Conservation (phyloP, 371 early-diverging fungal genomes). For the Mucor circinelloides region DNA sequence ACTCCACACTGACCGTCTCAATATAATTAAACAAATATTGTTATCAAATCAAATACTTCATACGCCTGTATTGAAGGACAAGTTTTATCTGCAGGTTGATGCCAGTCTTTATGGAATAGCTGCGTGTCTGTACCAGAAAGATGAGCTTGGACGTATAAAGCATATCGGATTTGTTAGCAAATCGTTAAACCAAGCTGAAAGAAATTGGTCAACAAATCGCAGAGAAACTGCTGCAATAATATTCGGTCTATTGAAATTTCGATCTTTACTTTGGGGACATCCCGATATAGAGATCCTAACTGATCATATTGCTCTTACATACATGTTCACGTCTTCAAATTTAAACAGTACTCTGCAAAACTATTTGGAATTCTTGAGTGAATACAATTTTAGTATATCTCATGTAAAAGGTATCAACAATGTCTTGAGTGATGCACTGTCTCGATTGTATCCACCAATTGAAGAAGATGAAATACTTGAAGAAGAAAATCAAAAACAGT, state of each 20-base stretch:
- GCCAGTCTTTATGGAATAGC: background rate
- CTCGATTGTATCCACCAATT: background rate
- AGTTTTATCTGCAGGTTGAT: slow-evolving; percentile 1
- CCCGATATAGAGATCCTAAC: background rate
- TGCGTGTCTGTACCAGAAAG: background rate
- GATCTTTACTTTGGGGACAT: slow-evolving; percentile 2
- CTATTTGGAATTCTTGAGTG: background rate
- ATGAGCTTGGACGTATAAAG: background rate
- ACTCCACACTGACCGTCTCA: background rate
- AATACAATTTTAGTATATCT: background rate
- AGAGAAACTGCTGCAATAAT: slow-evolving; percentile 4
- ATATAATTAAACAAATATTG: background rate
- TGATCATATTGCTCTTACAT: slow-evolving; percentile 3
- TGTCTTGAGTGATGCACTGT: background rate
- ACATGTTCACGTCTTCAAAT: background rate
- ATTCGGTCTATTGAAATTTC: background rate
- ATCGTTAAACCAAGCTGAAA: background rate
- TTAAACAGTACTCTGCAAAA: slow-evolving; percentile 3
- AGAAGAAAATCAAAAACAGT: slow-evolving; percentile 1
- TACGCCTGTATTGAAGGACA: background rate
- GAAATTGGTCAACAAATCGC: slow-evolving; percentile 1
- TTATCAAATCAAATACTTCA: background rate
- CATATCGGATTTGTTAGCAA: slow-evolving; percentile 12
- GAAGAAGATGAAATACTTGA: slow-evolving; percentile 3
- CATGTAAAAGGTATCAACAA: background rate